Evolutionary conservation across 1,284 basidiomycete genomes (phyloP), one percentile per base, ranked within the genome.

Genomic region (Chondrostereum purpureum): DNA sequence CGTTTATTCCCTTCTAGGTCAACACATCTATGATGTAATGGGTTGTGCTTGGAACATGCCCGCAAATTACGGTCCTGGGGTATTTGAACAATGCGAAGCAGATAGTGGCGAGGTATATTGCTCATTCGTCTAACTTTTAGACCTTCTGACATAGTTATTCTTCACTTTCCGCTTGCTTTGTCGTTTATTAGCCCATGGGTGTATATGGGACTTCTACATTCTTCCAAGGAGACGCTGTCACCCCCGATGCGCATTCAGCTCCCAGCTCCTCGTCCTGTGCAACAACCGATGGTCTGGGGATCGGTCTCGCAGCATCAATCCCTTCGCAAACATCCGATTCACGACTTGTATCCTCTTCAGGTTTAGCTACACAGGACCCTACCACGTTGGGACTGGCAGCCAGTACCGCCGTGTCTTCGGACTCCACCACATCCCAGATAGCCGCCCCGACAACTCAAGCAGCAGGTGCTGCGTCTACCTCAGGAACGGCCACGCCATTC

Each of bases 181-280:
- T 31, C 8, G 8, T 4, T 39, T 12, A 4, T 39, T 42, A 79
- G 78, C 82, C 73, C 6, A 80, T 82, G 77, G 85, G 85, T 34
- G 76, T 88, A 5, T 87, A 87, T 56, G 77, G 75, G 31, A 63
- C 64, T 3, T 82, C 78, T 5, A 83, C 79, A 0, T 87, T 80
- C 66, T 61, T 72, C 58, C 86, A 86, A 64, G 80, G 80, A 38
- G 66, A 80, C 43, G 67, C 75, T 0, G 57, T 54, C 0, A 87
- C 79, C 1, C 83, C 86, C 2, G 53, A 67, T 4, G 67, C 82
- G 4, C 82, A 86, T 56, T 71, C 81, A 1, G 64, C 67, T 0
- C 80, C 76, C 1, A 53, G 73, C 1, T 77, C 77, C 3, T 80
- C 74, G 4, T 61, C 67, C 19, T 88, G 84, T 59, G 64, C 62